Evolutionary conservation across 2,329 filamentous ascomycete genomes (phyloP), one percentile per base, ranked within the genome.

Genomic region (Diaporthe sp.): DNA sequence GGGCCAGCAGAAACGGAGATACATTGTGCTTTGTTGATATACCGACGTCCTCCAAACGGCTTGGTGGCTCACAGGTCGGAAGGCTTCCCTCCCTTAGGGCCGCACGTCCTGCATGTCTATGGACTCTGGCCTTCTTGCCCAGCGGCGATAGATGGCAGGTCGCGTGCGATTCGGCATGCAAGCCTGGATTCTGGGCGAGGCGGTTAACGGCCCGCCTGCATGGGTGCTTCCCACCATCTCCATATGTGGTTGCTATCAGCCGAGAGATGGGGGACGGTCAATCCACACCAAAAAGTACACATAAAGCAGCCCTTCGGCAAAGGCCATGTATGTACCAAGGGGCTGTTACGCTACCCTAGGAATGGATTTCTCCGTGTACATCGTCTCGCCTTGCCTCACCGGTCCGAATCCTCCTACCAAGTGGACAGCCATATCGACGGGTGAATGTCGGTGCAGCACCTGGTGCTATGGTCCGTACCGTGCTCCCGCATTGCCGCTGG

Each of bases 191-290:
- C 58, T 55, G 12, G 71, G 58, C 47, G 47, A 70, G 34, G 37
- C 47, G 34, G 71, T 73, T 44, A 47, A 44, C 71, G 57, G 57
- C 58, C 57, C 71, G 58, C 58, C 34, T n/a, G n/a, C 58, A 73
- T 65, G 57, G 44, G 28, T 55, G 31, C 47, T 53, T n/a, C 47
- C 47, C 58, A 55, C 58, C 71, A 73, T 72, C 57, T 13, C 57
- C 47, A 49, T 22, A 10, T 22, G 31, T 58, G 31, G 42, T 20
- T 55, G 25, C 9, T 28, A 55, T 73, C 58, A 39, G n/a, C 44
- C 57, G 57, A 55, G 22, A 31, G 12, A 28, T 60, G 44, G 34
- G n/a, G 28, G 49, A 55, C 49, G 65, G 49, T 37, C 49, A n/a
- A 55, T 55, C 22, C 22, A 55, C 47, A 55, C 49, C 47, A 49